Evolutionary conservation across 371 early-diverging fungal species (phyloP).

Genomic region (Zychaea mexicana): DNA sequence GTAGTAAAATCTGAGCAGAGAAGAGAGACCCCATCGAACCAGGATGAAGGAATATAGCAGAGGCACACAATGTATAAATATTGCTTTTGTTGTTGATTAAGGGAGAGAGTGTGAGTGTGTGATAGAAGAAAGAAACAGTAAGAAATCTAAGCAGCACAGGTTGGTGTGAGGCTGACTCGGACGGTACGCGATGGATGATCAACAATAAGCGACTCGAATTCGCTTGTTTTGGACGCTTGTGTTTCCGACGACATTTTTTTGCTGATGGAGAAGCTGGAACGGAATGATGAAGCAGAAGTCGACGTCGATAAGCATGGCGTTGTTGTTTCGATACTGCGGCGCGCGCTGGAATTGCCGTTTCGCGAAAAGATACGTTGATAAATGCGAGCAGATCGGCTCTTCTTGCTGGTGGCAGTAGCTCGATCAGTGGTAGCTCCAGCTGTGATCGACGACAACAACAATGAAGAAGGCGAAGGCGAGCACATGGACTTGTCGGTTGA

Average conservation of each 20-base stretch:
- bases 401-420: not conserved
- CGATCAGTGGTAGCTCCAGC: not conserved
- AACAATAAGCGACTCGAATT: slow-evolving; percentile 13
- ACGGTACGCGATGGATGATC: slow-evolving; percentile 13
- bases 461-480: slow-evolving; percentile 1
- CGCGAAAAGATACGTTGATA: not conserved
- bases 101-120: not conserved
- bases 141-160: slow-evolving; percentile 10
- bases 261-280: not conserved
- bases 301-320: slow-evolving; percentile 7
- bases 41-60: no score
- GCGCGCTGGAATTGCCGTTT: not conserved
- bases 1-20: no score
- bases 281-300: slow-evolving; percentile 1
- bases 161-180: slow-evolving; percentile 11
- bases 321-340: not conserved
- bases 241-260: slow-evolving; percentile 5
- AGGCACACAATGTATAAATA: no score
- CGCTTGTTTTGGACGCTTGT: slow-evolving; percentile 6
- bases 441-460: not conserved
- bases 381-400: not conserved
- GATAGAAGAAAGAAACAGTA: not conserved
- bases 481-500: not conserved
- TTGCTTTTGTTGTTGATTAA: no score
- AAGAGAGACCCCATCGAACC: not conserved